Evolutionary conservation across 768 basidiomycete genomes (phyloP).

Genomic region (Fibroporia radiculosa): DNA sequence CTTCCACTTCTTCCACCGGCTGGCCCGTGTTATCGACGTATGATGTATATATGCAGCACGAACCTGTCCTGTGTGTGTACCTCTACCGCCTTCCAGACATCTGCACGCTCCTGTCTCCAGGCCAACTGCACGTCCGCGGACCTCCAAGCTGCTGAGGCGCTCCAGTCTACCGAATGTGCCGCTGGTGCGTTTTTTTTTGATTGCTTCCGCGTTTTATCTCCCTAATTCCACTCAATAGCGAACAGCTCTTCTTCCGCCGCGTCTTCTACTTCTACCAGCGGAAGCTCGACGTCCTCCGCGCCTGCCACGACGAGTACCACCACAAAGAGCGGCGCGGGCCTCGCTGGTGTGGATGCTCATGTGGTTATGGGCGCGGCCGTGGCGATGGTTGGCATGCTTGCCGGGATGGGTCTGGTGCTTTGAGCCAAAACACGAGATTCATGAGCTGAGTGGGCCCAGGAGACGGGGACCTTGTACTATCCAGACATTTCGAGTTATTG

Average conservation of each 20-base stretch:
- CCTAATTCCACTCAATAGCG: not conserved
- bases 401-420: too few relatives aligned
- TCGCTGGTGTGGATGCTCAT: too few relatives aligned
- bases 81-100: slow-evolving; percentile 28
- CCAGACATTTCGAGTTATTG: too few relatives aligned
- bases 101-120: slow-evolving; percentile 25
- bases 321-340: too few relatives aligned
- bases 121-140: slow-evolving; percentile 29
- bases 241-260: not conserved
- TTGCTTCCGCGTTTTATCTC: not conserved
- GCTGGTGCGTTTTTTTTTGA: slow-evolving; percentile 9
- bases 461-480: too few relatives aligned
- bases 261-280: not conserved
- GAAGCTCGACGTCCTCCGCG: not conserved
- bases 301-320: too few relatives aligned
- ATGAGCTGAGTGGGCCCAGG: too few relatives aligned
- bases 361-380: too few relatives aligned
- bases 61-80: slow-evolving; percentile 31
- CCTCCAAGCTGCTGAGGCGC: slow-evolving; percentile 19
- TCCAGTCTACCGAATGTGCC: slow-evolving; percentile 29
- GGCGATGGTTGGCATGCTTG: too few relatives aligned
- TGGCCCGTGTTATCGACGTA: not conserved
- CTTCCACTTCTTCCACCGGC: not conserved
- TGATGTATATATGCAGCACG: not conserved
- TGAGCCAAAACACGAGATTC: too few relatives aligned